Base-by-base conservation (phyloP, 1,284 basidiomycete genomes). In the Irpex sp. region DNA sequence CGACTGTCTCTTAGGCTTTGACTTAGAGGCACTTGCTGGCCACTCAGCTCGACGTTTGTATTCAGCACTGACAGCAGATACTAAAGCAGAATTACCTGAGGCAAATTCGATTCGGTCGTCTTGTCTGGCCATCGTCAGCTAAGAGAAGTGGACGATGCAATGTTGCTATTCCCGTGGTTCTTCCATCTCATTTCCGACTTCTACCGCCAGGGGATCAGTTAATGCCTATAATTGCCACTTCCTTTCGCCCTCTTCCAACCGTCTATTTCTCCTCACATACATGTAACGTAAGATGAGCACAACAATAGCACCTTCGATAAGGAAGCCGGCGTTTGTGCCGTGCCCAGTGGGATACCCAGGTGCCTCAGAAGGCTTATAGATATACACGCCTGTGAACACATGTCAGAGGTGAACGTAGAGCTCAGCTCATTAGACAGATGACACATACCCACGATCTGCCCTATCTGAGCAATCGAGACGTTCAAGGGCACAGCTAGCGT, bases 401-500 rank as follows among this genome's bases (percentile, higher is more conserved):
- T 7, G 21, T 26, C 5, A 36, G 65, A 5, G 72, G 73, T 15
- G 40, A n/a, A 75, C 64, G n/a, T 3, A 26, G 2, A 7, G 40
- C 3, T 44, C 4, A 4, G 4, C 15, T 9, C 15, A 44, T 15
- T 5, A 7, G 40, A 44, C 2, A 44, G 40, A 44, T 11, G 4
- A 5, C 40, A 44, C 40, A 7, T 48, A 72, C 71, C 70, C 9
- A 74, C 72, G 59, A 78, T 77, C 65, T 79, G 77, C 1, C 78
- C 78, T 4, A 74, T 61, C 15, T 74, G 74, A 11, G 76, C 77
- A 47, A 77, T 70, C 8, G 76, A 75, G 15, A 78, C 71, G 59
- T 76, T 78, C 60, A 79, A 60, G 1, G 78, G 76, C 15, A 79
- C 73, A 2, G 72, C 75, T 13, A 79, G 70, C 6, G 77, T 77